Evolutionary conservation across 2,329 filamentous ascomycete genomes (phyloP).

Genomic region (Microascus cirrosus): DNA sequence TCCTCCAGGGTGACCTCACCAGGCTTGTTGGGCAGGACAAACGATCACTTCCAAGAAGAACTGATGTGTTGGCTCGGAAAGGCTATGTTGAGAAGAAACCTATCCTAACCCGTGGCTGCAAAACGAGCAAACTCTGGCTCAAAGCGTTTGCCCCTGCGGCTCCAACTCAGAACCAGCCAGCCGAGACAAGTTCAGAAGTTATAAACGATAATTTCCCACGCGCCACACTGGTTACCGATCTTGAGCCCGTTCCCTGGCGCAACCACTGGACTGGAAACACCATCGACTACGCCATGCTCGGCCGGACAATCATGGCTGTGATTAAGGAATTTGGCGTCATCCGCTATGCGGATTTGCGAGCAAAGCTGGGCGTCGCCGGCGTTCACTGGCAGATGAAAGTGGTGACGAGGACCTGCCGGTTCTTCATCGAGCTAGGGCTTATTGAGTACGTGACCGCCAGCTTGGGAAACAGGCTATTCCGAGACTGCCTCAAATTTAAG

Average conservation of each 20-base stretch:
- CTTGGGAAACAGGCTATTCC: slow-evolving; percentile 42
- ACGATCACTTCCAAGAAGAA: slow-evolving; percentile 50
- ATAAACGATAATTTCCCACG: slow-evolving; percentile 11
- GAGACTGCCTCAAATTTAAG: slow-evolving; percentile 49
- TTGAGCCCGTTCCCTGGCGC: slow-evolving; percentile 45
- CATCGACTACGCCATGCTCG: slow-evolving; percentile 47
- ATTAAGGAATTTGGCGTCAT: slow-evolving; percentile 47
- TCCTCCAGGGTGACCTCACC: slow-evolving; percentile 49
- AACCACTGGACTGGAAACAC: slow-evolving; percentile 43
- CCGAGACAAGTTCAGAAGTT: slow-evolving; percentile 5
- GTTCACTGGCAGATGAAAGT: slow-evolving; percentile 49
- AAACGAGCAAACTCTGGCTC: slow-evolving; percentile 53
- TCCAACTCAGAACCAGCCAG: slow-evolving; percentile 8
- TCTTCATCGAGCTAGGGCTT: slow-evolving; percentile 42
- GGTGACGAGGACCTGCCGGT: slow-evolving; percentile 45
- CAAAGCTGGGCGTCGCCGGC: slow-evolving; percentile 44
- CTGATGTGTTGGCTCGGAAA: slow-evolving; percentile 45
- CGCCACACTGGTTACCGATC: slow-evolving; percentile 19
- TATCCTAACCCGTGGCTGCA: slow-evolving; percentile 44
- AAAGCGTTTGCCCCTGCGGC: slow-evolving; percentile 37
- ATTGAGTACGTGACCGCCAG: slow-evolving; percentile 46
- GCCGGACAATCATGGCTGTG: slow-evolving; percentile 44
- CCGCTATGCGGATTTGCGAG: slow-evolving; percentile 44
- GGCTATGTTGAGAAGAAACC: slow-evolving; percentile 53
- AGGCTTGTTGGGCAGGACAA: slow-evolving; percentile 50